Evolutionary conservation across 352 stramenopile species (phyloP).

Genomic region (Pythium sp.): DNA sequence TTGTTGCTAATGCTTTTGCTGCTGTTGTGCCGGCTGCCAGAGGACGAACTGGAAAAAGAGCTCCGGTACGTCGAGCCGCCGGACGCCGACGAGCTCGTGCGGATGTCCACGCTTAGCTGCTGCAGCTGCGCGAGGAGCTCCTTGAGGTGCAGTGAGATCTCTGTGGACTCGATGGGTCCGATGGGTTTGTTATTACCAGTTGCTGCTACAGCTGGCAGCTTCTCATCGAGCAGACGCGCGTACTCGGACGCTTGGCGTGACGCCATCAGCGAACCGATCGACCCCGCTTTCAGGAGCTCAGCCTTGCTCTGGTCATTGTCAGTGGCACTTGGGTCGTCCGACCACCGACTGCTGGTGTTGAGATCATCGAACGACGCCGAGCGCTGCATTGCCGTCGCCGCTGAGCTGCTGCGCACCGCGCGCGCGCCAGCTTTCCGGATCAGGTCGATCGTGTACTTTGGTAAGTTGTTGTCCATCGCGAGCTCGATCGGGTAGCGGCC

Average conservation of each 20-base stretch:
- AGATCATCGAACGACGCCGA: conserved; percentile 36
- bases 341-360: conserved; percentile 17
- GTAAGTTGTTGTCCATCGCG: conserved; percentile 53
- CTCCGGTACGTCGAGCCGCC: conserved; percentile 63
- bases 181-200: conserved; percentile 16
- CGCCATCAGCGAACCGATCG: conserved; percentile 44
- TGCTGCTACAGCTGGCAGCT: conserved; percentile 3
- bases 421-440: conserved; percentile 57
- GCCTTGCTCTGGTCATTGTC: conserved; percentile 24
- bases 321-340: conserved; percentile 1
- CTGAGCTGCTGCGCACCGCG: conserved; percentile 29
- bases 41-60: conserved; percentile 70
- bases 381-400: conserved; percentile 21
- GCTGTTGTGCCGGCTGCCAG: conserved; percentile 21
- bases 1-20: conserved; percentile 12
- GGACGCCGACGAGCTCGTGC: conserved; percentile 44
- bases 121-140: conserved; percentile 71
- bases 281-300: conserved; percentile 44
- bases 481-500: conserved; percentile 63
- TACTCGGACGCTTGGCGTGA: conserved; percentile 39
- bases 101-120: conserved; percentile 67
- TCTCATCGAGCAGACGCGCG: conserved; percentile 34
- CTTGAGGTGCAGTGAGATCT: conserved; percentile 65
- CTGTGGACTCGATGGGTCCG: conserved; percentile 44
- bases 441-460: conserved; percentile 67